phyloP scores from a whole-genome alignment of 164 flowering plant genomes.

The Vitis rotundifolia region DNA sequence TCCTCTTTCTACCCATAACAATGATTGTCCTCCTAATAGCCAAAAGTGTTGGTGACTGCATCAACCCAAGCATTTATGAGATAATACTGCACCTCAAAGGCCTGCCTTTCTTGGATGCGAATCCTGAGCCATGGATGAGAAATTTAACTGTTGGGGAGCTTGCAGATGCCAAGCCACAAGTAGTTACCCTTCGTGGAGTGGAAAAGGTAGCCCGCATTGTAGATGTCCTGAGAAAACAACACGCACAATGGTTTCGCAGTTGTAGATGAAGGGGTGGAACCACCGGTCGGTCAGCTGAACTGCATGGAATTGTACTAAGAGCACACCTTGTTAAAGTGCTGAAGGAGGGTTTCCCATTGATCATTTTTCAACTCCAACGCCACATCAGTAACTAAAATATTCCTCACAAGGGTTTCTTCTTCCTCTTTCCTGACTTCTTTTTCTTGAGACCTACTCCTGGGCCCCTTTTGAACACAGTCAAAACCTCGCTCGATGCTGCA shows the following conservation, averaged over 20 bases:
- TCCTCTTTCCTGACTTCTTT: too few relatives aligned
- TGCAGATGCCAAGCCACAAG: slow-evolving; percentile 63
- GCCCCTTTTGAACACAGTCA: too few relatives aligned
- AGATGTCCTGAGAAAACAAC: slow-evolving; percentile 63
- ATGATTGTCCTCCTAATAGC: slow-evolving; percentile 91
- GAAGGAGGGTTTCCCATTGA: too few relatives aligned
- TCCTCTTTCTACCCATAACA: slow-evolving; percentile 76
- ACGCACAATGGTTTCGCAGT: slow-evolving; percentile 43
- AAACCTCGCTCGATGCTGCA: too few relatives aligned
- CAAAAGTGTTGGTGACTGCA: slow-evolving; percentile 84
- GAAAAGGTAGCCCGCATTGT: slow-evolving; percentile 76
- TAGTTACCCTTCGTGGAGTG: slow-evolving; percentile 65
- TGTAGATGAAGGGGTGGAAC: too few relatives aligned
- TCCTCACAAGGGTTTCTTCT: too few relatives aligned
- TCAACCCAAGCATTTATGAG: slow-evolving; percentile 56
- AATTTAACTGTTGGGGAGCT: slow-evolving; percentile 61
- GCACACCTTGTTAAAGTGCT: too few relatives aligned
- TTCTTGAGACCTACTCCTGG: too few relatives aligned
- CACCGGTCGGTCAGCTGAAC: too few relatives aligned
- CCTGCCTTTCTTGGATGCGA: slow-evolving; percentile 75
- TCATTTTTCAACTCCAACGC: not conserved
- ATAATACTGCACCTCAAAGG: slow-evolving; percentile 87
- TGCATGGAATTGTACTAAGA: too few relatives aligned
- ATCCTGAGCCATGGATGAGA: slow-evolving; percentile 93
- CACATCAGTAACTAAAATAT: too few relatives aligned